A percentile compares a stretch with the other conserved stretches of the same genome.
phyloP scores from a whole-genome alignment of 1,139 yeast genomes.

The Sugiyamaella xylanicola region DNA sequence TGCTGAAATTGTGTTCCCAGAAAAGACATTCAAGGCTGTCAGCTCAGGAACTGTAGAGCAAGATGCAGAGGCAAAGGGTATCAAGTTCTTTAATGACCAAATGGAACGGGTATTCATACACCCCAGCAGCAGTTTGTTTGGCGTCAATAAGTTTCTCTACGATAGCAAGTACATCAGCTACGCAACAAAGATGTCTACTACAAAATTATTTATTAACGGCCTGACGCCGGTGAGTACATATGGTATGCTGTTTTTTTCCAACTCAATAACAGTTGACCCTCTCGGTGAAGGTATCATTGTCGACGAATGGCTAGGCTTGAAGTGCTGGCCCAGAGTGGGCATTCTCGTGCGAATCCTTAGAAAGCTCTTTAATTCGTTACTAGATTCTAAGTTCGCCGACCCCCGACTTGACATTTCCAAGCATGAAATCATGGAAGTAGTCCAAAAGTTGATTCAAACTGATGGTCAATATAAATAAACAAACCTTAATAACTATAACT shows the following conservation, averaged over 20 bases:
- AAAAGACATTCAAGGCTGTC: conserved; percentile 69
- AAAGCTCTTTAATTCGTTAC: conserved; percentile 62
- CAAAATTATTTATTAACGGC: conserved; percentile 70
- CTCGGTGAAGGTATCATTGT: conserved; percentile 49
- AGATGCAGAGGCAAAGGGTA: conserved; percentile 77
- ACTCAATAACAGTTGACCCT: conserved; percentile 67
- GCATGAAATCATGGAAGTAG: conserved; percentile 34
- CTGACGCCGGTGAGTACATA: conserved; percentile 76
- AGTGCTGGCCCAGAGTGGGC: conserved; percentile 94
- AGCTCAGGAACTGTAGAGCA: conserved; percentile 78
- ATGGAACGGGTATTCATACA: conserved; percentile 67
- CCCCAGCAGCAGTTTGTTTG: conserved; percentile 76
- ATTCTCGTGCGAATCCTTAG: conserved; percentile 76
- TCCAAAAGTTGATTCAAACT: conserved; percentile 24
- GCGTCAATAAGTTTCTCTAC: conserved; percentile 40
- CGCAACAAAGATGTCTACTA: conserved; percentile 51
- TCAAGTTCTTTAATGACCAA: conserved; percentile 53
- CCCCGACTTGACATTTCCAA: conserved; percentile 40
- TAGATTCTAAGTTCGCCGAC: conserved; percentile 58
- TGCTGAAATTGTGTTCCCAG: conserved; percentile 80
- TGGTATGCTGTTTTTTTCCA: conserved; percentile 77
- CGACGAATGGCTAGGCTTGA: conserved; percentile 78
- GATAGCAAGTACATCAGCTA: conserved; percentile 42
- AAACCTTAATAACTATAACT: background rate
- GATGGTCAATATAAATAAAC: conserved; percentile 19